A percentile compares a stretch with the other conserved stretches of the same genome.
These are phyloP conservation scores for Saccharomycopsis javanensis DNA, from an alignment of 805 yeast genomes.

Conservation along the genomic window DNA sequence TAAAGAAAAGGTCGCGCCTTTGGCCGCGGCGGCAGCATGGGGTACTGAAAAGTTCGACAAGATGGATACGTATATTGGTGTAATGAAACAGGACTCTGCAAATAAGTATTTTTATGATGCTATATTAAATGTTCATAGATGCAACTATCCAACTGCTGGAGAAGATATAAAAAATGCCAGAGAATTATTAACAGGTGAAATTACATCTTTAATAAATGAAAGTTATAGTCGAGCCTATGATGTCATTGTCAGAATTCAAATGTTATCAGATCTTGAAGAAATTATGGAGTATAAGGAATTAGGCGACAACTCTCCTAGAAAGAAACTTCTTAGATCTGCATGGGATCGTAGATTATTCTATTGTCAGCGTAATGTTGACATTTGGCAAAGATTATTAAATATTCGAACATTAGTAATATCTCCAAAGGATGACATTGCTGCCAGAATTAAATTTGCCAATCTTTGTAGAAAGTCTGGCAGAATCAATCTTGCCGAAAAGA, in stretches of 20 bases:
- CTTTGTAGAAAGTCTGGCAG: conserved; percentile 91
- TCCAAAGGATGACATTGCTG: conserved; percentile 94
- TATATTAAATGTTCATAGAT: conserved; percentile 73
- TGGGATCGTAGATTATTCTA: conserved; percentile 92
- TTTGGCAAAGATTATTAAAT: conserved; percentile 95
- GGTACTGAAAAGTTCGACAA: conserved; percentile 95
- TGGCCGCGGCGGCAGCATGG: conserved; percentile 99
- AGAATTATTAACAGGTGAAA: conserved; percentile 82
- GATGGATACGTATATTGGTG: conserved; percentile 84
- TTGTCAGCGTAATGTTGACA: conserved; percentile 93
- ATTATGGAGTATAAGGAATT: conserved; percentile 80
- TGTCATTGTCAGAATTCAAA: conserved; percentile 93
- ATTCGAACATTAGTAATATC: conserved; percentile 87
- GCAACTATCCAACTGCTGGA: conserved; percentile 74
- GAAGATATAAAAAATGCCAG: conserved; percentile 75
- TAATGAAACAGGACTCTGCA: conserved; percentile 87
- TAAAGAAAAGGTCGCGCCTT: conserved; percentile 80
- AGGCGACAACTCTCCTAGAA: conserved; percentile 74
- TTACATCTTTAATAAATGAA: conserved; percentile 89
- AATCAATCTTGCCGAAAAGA: conserved; percentile 83
- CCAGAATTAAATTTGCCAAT: conserved; percentile 97
- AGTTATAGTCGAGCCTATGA: conserved; percentile 95
- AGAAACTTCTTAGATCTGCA: conserved; percentile 71
- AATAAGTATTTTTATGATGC: conserved; percentile 94
- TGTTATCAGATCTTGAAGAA: conserved; percentile 94